phyloP scores from a whole-genome alignment of 805 yeast genomes.

The Dipodascus geniculatus region DNA sequence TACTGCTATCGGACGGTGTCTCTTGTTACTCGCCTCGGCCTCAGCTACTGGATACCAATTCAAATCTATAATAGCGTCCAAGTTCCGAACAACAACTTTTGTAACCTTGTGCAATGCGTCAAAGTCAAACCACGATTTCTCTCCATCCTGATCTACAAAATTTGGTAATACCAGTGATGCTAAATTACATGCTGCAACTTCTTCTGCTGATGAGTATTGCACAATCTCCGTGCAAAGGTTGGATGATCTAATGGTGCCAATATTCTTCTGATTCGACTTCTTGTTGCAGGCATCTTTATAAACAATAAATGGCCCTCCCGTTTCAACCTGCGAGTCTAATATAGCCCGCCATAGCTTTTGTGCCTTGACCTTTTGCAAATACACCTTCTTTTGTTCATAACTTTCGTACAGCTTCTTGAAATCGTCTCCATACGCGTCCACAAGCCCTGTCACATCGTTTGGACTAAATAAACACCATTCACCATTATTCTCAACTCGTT shows the following conservation, averaged over 20 bases:
- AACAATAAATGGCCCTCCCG: constrained; percentile 91
- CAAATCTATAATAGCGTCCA: constrained; percentile 75
- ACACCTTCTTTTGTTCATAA: constrained; percentile 63
- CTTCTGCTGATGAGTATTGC: constrained; percentile 81
- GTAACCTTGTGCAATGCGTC: constrained; percentile 60
- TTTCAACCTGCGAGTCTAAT: constrained; percentile 85
- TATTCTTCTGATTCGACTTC: constrained; percentile 82
- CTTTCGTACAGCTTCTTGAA: constrained; percentile 58
- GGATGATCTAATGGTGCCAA: constrained; percentile 90
- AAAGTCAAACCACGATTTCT: constrained; percentile 53
- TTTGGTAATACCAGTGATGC: constrained; percentile 86
- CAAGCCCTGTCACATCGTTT: constrained; percentile 73
- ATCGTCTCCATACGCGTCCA: constrained; percentile 75
- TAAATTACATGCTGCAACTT: constrained; percentile 90
- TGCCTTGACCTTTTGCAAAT: constrained; percentile 58
- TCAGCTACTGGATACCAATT: constrained; percentile 74
- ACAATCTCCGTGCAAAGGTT: constrained; percentile 91
- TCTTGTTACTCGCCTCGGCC: constrained; percentile 67
- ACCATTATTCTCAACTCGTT: constrained; percentile 63
- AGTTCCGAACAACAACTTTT: constrained; percentile 66
- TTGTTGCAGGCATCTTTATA: constrained; percentile 86
- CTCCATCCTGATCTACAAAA: constrained; percentile 42
- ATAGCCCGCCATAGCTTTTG: constrained; percentile 87
- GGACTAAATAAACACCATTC: constrained; percentile 91
- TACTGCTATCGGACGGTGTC: constrained; percentile 83